These are phyloP conservation scores for Naganishia albida DNA, from an alignment of 1,284 basidiomycete species.

Conservation along the genomic window DNA sequence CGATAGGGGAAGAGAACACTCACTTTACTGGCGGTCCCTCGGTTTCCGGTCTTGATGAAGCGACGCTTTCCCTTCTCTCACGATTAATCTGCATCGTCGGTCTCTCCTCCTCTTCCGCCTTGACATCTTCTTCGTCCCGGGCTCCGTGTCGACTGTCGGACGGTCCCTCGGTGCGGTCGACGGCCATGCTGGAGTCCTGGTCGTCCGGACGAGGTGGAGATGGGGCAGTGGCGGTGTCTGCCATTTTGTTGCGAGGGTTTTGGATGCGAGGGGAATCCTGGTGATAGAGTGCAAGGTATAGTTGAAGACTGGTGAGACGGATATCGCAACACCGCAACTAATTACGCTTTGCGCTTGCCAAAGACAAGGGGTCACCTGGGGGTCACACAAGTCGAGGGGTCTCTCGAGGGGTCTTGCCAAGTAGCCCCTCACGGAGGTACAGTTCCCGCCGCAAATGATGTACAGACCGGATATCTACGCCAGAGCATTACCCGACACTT, in stretches of 20 bases:
- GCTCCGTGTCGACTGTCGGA: conserved; percentile 3
- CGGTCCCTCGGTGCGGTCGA: not conserved
- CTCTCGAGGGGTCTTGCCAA: too few relatives aligned
- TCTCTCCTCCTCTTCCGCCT: not conserved
- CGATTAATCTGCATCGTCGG: conserved; percentile 25
- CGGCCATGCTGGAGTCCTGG: conserved; percentile 3
- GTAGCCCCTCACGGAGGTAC: not conserved
- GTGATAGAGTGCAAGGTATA: too few relatives aligned
- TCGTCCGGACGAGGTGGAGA: conserved; percentile 6
- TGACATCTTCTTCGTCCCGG: not conserved
- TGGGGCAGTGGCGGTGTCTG: conserved; percentile 6
- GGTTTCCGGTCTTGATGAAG: conserved; percentile 9
- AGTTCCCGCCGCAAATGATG: not conserved
- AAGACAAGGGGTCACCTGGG: too few relatives aligned
- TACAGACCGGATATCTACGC: conserved; percentile 17
- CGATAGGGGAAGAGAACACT: not conserved
- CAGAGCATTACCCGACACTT: not conserved
- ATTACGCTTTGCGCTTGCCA: not conserved
- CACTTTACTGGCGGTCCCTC: conserved; percentile 23
- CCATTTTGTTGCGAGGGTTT: too few relatives aligned
- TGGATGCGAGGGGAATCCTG: too few relatives aligned
- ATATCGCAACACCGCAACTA: too few relatives aligned
- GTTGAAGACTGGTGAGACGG: too few relatives aligned
- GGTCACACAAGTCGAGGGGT: too few relatives aligned
- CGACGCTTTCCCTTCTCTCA: conserved; percentile 20